Evolutionary conservation across 179 eudicot species (phyloP), one percentile per base, ranked within the genome.

Genomic region (Beta corolliflora): DNA sequence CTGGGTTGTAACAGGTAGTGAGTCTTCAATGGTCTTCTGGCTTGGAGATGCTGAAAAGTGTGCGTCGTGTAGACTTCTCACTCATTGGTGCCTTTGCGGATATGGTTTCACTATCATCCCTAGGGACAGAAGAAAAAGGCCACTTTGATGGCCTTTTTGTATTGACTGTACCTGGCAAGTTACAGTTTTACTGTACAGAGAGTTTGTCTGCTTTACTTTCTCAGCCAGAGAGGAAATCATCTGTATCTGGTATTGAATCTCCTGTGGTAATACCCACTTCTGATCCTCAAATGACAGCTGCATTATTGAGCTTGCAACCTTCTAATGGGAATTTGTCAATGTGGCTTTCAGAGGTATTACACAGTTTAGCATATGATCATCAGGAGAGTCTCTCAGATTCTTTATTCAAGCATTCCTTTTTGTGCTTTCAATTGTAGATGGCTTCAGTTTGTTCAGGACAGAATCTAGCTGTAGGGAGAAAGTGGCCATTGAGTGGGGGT

Each of bases 11-110:
- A 77, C 91, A 93, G 98, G 91, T 93, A 70, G 90, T 93, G 85
- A 89, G 82, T 85, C 90, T 93, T 81, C 91, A 91, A 77, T 93
- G 98, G 97, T 91, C 92, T 77, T 79, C 91, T 50, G 91, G 91
- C 78, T 85, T 90, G 89, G 91, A 92, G 82, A 79, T 81, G 63
- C 71, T 92, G 81, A 90, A 83, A 82, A 88, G 90, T 82, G 84
- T 84, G 68, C 84, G 86, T 63, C 98, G 98, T 84, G 85, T 83
- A 73, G 97, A 91, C 77, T 85, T 93, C 68, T 80, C 92, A 21
- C 90, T 93, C 53, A 53, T 66, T 73, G 90, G 93, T 55, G 86
- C 92, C 58, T 93, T 92, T 84, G 92, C 94, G 58, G 94, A 93
- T 82, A 91, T 91, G 92, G 81, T 89, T 78, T 77, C 90, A 79